Evolutionary conservation across 2,329 filamentous ascomycete species (phyloP), one percentile per base, ranked within the genome.

Genomic region (Colletotrichum musae): DNA sequence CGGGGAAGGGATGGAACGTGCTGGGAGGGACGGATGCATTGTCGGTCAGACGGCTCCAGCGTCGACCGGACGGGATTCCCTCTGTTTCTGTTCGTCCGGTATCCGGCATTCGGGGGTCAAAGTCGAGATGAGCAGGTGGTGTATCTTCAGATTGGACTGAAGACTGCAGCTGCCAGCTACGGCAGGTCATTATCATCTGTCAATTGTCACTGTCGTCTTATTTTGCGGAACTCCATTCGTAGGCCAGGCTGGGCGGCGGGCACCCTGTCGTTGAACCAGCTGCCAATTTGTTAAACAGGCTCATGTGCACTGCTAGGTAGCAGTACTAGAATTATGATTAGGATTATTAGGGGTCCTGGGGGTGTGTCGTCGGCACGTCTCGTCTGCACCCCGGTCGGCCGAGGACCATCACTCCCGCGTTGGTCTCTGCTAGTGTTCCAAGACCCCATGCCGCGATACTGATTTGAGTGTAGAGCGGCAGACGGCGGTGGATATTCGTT

Each of bases 401-500:
- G 66, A 69, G 50, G 66, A 52, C 50, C 56, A 69, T 69, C 66
- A 69, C 62, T 69, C 66, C 66, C 62, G 66, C 43, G 62, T 69
- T 61, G 56, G 66, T 69, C 43, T 28, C 50, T 50, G 56, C 56
- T 69, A 69, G 62, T 61, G 62, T 47, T 60, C 62, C 66, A 52
- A 50, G 60, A 61, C 61, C 62, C 66, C 66, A 69, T 69, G 12
- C 66, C 50, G 36, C 62, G 56, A 69, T 69, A 58, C 66, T 64
- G 18, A 41, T 60, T 69, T 26, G 28, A 69, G 66, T 26, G 66
- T 69, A 61, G 62, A 69, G n/a, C 43, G 52, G 43, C 66, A 57
- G 66, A 45, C 54, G 28, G 50, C 66, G 61, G 61, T 66, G 61
- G 61, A 26, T 51, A 45, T 15, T 66, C 43, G 18, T 56, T 54